phyloP scores from a whole-genome alignment of 176 grass and related monocot species.

The Oryza punctata region DNA sequence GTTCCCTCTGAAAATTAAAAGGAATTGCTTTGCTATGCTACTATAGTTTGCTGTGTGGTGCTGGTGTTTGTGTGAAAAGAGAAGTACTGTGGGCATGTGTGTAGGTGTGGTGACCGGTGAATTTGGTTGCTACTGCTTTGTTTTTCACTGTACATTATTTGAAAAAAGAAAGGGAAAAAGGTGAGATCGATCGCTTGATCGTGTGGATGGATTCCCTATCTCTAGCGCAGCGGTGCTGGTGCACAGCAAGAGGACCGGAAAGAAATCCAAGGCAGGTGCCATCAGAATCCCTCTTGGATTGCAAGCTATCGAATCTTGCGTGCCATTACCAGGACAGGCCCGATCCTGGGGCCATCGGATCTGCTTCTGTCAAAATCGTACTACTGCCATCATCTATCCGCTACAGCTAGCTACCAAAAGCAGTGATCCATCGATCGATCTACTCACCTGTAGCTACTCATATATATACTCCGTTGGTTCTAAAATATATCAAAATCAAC shows the following conservation, averaged over 20 bases:
- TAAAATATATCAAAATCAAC: too few relatives aligned
- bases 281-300: slow-evolving; percentile 57
- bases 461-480: too few relatives aligned
- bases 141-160: slow-evolving; percentile 31
- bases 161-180: slow-evolving; percentile 14
- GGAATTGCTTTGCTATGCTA: not conserved
- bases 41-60: not conserved
- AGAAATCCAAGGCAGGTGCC: slow-evolving; percentile 55
- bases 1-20: not conserved
- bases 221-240: slow-evolving; percentile 6
- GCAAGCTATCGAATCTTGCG: slow-evolving; percentile 55
- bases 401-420: slow-evolving; percentile 37
- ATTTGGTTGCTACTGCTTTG: not conserved
- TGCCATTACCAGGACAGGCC: slow-evolving; percentile 55
- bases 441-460: too few relatives aligned
- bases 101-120: not conserved
- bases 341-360: slow-evolving; percentile 50
- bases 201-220: slow-evolving; percentile 42
- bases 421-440: not conserved
- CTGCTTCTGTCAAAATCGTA: slow-evolving; percentile 42
- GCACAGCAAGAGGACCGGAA: slow-evolving; percentile 36
- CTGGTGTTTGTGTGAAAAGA: not conserved
- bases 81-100: not conserved
- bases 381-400: slow-evolving; percentile 23
- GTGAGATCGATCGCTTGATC: slow-evolving; percentile 7